These are phyloP conservation scores for Paramecium primaurelia DNA, from an alignment of 73 alveolate species.

Conservation along the genomic window DNA sequence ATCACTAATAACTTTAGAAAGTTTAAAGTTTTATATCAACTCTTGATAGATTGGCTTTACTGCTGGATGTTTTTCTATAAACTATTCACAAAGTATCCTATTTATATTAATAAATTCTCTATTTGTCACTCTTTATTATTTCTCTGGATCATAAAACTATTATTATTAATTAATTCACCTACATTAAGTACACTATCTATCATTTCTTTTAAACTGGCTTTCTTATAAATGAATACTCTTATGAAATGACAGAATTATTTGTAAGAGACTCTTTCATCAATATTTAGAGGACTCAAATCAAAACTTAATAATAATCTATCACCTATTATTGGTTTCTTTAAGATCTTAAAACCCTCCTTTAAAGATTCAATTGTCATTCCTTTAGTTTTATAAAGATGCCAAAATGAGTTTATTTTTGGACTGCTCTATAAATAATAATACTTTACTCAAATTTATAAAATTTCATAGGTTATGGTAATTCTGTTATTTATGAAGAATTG, in stretches of 20 bases:
- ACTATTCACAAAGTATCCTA: slow-evolving; percentile 35
- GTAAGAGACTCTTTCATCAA: background rate
- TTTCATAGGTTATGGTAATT: background rate
- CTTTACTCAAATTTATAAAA: slow-evolving; percentile 30
- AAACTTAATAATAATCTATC: slow-evolving; percentile 36
- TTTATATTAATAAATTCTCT: background rate
- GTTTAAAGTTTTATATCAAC: background rate
- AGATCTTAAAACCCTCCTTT: background rate
- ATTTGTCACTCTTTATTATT: background rate
- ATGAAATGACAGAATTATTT: background rate
- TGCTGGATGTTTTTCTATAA: background rate
- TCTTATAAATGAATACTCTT: background rate
- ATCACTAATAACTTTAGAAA: background rate
- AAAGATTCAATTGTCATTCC: background rate
- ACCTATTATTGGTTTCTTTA: slow-evolving; percentile 15
- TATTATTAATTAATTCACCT: background rate
- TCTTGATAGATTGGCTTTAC: background rate
- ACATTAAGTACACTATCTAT: background rate
- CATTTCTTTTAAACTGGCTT: background rate
- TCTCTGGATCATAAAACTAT: slow-evolving; percentile 4
- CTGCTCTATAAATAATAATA: background rate
- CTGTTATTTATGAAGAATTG: background rate
- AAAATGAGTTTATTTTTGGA: background rate
- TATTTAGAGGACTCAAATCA: background rate
- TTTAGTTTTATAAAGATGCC: background rate